phyloP scores from a whole-genome alignment of 257 asterid species.

The Agastache rugosa region DNA sequence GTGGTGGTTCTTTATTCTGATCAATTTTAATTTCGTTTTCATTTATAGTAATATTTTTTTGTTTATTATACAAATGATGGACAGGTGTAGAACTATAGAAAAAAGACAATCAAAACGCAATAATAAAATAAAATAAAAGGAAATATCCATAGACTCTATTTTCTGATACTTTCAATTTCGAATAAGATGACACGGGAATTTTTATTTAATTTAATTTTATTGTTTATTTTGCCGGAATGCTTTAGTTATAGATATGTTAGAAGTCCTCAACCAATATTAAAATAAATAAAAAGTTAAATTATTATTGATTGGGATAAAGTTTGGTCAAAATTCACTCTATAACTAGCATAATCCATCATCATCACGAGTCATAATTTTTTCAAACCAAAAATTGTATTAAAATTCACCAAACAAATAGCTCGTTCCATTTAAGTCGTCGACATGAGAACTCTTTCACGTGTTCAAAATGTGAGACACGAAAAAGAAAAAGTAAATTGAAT shows the following conservation, averaged over 20 bases:
- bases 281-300: neutral
- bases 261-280: slow-evolving; percentile 7
- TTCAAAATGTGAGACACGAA: neutral
- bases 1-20: neutral
- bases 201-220: too few relatives aligned
- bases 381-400: slow-evolving; percentile 13
- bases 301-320: slow-evolving; percentile 27
- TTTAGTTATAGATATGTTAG: neutral
- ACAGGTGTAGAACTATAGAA: too few relatives aligned
- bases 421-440: neutral
- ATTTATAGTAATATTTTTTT: too few relatives aligned
- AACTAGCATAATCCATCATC: slow-evolving; percentile 23
- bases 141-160: too few relatives aligned
- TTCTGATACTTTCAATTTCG: too few relatives aligned
- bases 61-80: neutral
- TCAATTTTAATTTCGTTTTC: neutral
- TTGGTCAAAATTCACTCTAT: slow-evolving; percentile 31
- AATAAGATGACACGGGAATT: too few relatives aligned
- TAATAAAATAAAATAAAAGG: too few relatives aligned
- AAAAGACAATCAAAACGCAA: too few relatives aligned
- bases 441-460: neutral
- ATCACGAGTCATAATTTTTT: slow-evolving; percentile 14
- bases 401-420: slow-evolving; percentile 5
- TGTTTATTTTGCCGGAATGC: neutral
- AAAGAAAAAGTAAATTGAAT: neutral